Evolutionary conservation across 257 asterid species (phyloP).

Genomic region (Solanum medicagineum): DNA sequence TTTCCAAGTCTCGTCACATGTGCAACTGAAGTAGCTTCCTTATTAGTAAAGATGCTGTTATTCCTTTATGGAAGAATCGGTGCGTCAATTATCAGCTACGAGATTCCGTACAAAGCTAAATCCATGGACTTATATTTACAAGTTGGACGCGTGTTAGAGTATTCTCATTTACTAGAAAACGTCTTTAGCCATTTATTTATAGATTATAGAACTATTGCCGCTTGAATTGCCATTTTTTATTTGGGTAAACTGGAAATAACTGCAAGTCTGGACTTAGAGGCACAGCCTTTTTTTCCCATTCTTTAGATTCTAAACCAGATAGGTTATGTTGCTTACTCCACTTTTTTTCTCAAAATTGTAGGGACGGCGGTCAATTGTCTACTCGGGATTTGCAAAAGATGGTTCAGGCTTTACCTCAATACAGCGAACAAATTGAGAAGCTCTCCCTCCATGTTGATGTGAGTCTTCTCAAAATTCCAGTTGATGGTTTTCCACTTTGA

Average conservation of each 20-base stretch:
- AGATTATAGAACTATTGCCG: neutral
- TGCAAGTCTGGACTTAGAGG: neutral
- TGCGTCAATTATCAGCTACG: neutral
- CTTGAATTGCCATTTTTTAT: neutral
- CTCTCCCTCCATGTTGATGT: slow-evolving; percentile 99
- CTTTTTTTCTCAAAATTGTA: slow-evolving; percentile 18
- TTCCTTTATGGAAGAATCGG: neutral
- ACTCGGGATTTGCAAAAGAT: slow-evolving; percentile 96
- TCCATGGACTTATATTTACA: neutral
- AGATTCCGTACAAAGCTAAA: neutral
- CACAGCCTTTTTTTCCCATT: neutral
- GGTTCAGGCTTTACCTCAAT: slow-evolving; percentile 99
- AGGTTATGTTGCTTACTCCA: slow-evolving; percentile 1
- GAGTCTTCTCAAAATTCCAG: slow-evolving; percentile 32
- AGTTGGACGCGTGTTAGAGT: neutral
- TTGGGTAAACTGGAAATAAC: neutral
- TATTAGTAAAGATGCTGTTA: neutral
- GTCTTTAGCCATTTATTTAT: neutral
- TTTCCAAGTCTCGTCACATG: neutral
- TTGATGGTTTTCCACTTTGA: neutral
- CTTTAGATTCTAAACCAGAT: neutral
- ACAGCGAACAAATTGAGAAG: slow-evolving; percentile 97
- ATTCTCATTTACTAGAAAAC: neutral
- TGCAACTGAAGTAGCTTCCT: neutral
- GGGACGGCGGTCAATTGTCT: slow-evolving; percentile 76